Conservation (phyloP, 2,329 filamentous ascomycete species). For the Didymella lethalis region DNA sequence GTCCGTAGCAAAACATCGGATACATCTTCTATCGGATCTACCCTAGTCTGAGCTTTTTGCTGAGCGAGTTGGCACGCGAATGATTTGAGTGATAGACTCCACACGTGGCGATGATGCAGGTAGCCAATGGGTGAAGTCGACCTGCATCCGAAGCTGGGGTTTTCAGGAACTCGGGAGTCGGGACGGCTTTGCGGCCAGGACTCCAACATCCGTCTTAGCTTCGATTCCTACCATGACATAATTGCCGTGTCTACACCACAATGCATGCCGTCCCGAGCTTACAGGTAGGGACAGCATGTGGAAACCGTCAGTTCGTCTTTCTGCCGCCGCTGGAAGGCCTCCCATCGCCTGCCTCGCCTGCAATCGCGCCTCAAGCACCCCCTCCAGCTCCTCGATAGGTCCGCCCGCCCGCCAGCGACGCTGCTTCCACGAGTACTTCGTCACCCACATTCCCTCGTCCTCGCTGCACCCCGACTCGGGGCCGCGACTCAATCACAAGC, state of each 20-base stretch:
- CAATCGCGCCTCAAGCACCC: slow-evolving; percentile 14
- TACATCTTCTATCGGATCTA: background rate
- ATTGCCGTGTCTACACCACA: slow-evolving; percentile 35
- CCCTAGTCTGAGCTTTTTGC: background rate
- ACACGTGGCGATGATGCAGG: background rate
- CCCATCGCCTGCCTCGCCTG: slow-evolving; percentile 26
- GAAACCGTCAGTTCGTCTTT: slow-evolving; percentile 44
- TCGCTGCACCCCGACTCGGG: slow-evolving; percentile 89
- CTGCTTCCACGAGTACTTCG: slow-evolving; percentile 93
- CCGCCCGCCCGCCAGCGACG: slow-evolving; percentile 41
- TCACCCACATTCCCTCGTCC: slow-evolving; percentile 92
- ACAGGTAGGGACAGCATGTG: slow-evolving; percentile 48
- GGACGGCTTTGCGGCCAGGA: slow-evolving; percentile 15
- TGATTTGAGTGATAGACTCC: background rate
- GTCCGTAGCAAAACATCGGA: background rate
- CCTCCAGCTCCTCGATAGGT: slow-evolving; percentile 22
- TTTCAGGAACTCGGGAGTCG: slow-evolving; percentile 32
- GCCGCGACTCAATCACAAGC: slow-evolving; percentile 75
- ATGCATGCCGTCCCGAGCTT: slow-evolving; percentile 42
- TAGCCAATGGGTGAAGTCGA: slow-evolving; percentile 1
- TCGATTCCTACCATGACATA: slow-evolving; percentile 41
- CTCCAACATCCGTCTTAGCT: slow-evolving; percentile 17
- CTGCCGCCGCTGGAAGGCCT: slow-evolving; percentile 38
- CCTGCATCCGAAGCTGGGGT: slow-evolving; percentile 15
- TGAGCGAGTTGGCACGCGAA: background rate